Base-by-base conservation (phyloP, 441 rosid genomes). In the Brassica hybrid region DNA sequence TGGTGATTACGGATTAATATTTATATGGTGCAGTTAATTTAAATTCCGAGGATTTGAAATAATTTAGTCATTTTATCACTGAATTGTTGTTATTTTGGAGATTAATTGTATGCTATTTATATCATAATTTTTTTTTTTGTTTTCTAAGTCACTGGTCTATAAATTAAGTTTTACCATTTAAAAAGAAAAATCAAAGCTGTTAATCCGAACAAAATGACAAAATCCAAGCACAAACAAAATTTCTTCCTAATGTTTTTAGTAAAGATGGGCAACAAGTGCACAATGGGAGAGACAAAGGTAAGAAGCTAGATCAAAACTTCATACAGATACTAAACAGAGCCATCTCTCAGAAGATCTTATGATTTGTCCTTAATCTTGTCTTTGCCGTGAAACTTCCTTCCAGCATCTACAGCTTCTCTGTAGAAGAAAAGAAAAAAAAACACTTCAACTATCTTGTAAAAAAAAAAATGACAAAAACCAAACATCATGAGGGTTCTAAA, bases 391-490 rank as follows among this genome's bases (percentile, higher is more conserved):
- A 91, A 91, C 85, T 87, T 83, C 72, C 88, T 87, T 67, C 97
- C 97, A 0, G 97, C 95, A 32, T 89, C 95, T n/a, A 91, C 94
- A 0, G 98, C 94, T 83, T 92, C 94, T 84, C 98, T 92, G 96
- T 43, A 63, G 75, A 30, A 32, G 76, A n/a, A 57, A 21, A 10
- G 1, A 25, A 3, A 67, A 5, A 2, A 34, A 41, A 0, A 63
- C n/a, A 4, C 12, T 25, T 75, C 45, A 63, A 50, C 27, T 16
- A 30, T 69, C 23, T 27, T 8, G 68, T 12, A 23, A 43, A 48
- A 30, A 30, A 6, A 7, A 34, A 34, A 34, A 34, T 2, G 41
- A 34, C 9, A 34, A 38, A 54, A 41, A 11, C 8, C 9, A 50
- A 60, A 50, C 57, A 54, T 38, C 52, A 23, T 3, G n/a, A 63